These are phyloP conservation scores for Saposhnikovia divaricata DNA, from an alignment of 129 eudicot genomes.

Conservation along the genomic window DNA sequence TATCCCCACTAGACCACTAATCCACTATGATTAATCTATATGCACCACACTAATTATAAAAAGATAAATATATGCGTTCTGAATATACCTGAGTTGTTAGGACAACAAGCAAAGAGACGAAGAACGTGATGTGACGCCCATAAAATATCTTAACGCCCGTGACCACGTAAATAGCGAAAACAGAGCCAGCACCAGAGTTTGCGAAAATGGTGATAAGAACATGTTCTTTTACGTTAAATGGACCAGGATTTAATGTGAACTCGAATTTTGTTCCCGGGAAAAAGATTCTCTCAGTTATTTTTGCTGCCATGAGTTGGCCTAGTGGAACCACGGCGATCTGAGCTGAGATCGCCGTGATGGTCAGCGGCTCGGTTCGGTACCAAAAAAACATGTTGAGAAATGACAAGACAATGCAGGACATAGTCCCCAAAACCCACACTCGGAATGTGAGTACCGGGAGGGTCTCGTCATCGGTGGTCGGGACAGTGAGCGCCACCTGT, in stretches of 20 bases:
- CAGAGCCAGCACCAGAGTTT: constrained; percentile 85
- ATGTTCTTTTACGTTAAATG: constrained; percentile 91
- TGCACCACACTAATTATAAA: too few relatives aligned
- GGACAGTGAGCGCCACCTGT: constrained; percentile 91
- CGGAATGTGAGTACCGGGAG: constrained; percentile 86
- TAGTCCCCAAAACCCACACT: constrained; percentile 85
- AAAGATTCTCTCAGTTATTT: constrained; percentile 49
- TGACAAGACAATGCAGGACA: constrained; percentile 67
- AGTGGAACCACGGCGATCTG: constrained; percentile 92
- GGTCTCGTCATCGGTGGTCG: constrained; percentile 63
- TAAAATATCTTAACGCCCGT: constrained; percentile 78
- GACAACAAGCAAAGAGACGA: constrained; percentile 67
- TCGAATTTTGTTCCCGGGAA: constrained; percentile 52
- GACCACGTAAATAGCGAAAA: constrained; percentile 81
- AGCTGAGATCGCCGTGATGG: constrained; percentile 92
- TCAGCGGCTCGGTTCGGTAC: constrained; percentile 87
- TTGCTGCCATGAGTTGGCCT: constrained; percentile 92
- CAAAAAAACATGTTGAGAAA: constrained; percentile 93
- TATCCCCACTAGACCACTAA: neutral
- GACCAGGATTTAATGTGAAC: constrained; percentile 81
- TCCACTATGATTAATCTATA: too few relatives aligned
- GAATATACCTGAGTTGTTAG: constrained; percentile 75
- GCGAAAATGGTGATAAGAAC: constrained; percentile 88
- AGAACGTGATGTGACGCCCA: constrained; percentile 60
- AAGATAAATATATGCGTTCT: too few relatives aligned